These are phyloP conservation scores for Colletotrichum sp. DNA, from an alignment of 2,329 filamentous ascomycete species.

Conservation along the genomic window DNA sequence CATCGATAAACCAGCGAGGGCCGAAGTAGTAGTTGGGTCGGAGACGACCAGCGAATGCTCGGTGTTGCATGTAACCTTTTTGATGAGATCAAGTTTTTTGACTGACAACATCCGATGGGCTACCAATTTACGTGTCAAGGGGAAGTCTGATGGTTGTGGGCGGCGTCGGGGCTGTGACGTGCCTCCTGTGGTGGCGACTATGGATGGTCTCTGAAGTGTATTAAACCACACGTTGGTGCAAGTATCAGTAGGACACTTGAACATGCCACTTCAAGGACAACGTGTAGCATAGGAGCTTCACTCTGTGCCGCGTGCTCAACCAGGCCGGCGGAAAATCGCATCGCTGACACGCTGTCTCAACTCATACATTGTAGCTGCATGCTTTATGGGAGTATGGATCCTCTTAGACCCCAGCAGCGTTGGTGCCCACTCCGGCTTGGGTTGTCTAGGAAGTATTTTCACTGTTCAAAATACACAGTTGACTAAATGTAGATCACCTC, in stretches of 20 bases:
- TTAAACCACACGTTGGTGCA: background rate
- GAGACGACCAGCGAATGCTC: slow-evolving; percentile 9
- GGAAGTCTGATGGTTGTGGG: background rate
- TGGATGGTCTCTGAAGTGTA: background rate
- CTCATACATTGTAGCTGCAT: background rate
- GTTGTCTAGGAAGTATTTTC: background rate
- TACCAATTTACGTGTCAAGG: background rate
- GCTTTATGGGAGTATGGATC: too few species aligned
- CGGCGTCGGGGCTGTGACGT: background rate
- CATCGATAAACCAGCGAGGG: slow-evolving; percentile 5
- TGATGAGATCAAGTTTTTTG: background rate
- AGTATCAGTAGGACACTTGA: background rate
- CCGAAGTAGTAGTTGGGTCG: slow-evolving; percentile 12
- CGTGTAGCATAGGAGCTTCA: background rate
- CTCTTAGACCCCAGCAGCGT: background rate
- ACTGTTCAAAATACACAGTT: background rate
- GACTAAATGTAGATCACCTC: background rate
- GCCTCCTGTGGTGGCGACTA: background rate
- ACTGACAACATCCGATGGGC: background rate
- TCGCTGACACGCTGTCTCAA: background rate
- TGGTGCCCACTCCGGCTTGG: background rate
- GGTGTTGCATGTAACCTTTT: background rate
- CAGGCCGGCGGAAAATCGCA: background rate
- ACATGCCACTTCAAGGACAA: background rate
- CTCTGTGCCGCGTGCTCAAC: background rate